phyloP scores from a whole-genome alignment of 805 yeast genomes.

The Metschnikowia kofuensis region DNA sequence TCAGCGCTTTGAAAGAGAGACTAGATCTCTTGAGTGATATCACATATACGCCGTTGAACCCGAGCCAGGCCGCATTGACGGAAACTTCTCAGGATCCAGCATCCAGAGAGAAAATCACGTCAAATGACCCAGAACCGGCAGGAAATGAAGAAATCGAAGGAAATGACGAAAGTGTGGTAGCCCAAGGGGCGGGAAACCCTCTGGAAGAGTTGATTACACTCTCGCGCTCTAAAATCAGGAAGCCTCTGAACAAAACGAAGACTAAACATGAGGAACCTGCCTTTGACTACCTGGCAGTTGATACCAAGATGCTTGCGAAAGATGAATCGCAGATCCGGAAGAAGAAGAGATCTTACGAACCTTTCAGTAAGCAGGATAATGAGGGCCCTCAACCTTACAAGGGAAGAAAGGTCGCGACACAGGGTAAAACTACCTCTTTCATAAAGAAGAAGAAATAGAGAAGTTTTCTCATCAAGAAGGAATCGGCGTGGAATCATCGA shows the following conservation, averaged over 20 bases:
- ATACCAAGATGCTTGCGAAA: constrained; percentile 12
- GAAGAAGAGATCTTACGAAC: constrained; percentile 54
- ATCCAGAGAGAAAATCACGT: too few relatives aligned
- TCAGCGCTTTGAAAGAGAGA: background rate
- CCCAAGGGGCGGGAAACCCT: background rate
- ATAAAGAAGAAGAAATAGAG: constrained; percentile 11
- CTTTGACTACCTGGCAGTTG: constrained; percentile 12
- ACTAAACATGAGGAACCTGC: background rate
- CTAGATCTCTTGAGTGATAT: background rate
- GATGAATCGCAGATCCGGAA: constrained; percentile 19
- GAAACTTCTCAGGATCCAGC: background rate
- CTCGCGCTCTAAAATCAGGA: constrained; percentile 1
- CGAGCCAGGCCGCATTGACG: too few relatives aligned
- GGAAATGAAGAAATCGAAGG: too few relatives aligned
- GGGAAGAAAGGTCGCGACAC: constrained; percentile 33
- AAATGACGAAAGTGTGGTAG: too few relatives aligned
- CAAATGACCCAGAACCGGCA: background rate
- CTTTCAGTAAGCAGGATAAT: constrained; percentile 46
- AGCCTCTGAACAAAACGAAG: background rate
- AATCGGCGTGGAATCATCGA: too few relatives aligned
- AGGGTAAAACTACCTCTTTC: constrained; percentile 40
- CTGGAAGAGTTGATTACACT: constrained; percentile 5
- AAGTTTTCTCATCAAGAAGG: background rate
- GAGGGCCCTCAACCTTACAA: constrained; percentile 57
- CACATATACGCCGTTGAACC: constrained; percentile 1